phyloP scores from a whole-genome alignment of 306 rosid genomes.

The Ammopiptanthus mongolicus region DNA sequence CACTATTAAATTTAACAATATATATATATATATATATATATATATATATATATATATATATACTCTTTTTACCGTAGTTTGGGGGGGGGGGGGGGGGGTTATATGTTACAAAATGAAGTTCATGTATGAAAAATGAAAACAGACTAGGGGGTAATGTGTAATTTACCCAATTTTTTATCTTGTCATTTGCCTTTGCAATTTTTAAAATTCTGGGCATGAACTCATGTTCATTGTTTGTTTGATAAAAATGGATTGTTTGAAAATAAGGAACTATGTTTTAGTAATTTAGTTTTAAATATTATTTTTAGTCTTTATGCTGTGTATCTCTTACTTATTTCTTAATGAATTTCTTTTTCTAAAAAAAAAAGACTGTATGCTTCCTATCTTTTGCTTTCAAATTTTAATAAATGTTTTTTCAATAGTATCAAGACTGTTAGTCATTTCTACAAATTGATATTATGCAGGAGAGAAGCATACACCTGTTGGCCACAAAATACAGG shows the following conservation, averaged over 20 bases:
- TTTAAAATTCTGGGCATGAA: not conserved
- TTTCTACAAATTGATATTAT: conserved; percentile 8
- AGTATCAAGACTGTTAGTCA: not conserved
- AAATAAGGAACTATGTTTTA: not conserved
- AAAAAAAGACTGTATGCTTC: not conserved
- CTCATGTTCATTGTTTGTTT: not conserved
- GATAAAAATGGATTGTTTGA: not conserved
- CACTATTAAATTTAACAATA: too few relatives aligned
- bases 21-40: too few relatives aligned
- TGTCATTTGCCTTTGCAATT: not conserved
- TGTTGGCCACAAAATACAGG: conserved; percentile 94
- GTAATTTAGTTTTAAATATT: not conserved
- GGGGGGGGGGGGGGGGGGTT: too few relatives aligned
- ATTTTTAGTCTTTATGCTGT: not conserved
- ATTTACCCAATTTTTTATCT: not conserved
- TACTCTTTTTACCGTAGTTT: too few relatives aligned
- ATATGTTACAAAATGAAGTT: too few relatives aligned
- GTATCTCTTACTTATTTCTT: not conserved
- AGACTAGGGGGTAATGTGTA: too few relatives aligned
- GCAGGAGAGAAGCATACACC: conserved; percentile 78
- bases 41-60: too few relatives aligned
- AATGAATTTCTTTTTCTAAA: too few relatives aligned
- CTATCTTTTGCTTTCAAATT: not conserved
- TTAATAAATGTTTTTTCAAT: not conserved
- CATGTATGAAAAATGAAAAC: too few relatives aligned